Conservation (phyloP, 805 yeast species). For the Lipomyces spencermartinsiae region DNA sequence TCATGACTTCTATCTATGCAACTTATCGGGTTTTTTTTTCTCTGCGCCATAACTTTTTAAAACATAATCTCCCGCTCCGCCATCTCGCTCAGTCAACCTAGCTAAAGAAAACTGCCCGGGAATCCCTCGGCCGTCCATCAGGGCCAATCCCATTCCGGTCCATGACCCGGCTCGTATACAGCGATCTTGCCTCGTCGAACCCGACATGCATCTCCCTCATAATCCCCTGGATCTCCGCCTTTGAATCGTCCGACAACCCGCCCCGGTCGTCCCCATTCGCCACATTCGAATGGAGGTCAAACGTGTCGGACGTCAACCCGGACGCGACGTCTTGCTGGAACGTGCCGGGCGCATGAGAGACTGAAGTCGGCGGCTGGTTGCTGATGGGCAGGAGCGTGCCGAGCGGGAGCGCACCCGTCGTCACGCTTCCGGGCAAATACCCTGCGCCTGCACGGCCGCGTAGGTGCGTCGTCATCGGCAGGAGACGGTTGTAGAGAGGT, state of each 20-base stretch:
- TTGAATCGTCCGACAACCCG: conserved; percentile 67
- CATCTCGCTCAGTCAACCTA: conserved; percentile 10
- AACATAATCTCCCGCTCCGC: too few relatives aligned
- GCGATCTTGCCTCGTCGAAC: conserved; percentile 74
- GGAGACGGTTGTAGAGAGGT: conserved; percentile 17
- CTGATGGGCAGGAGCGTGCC: conserved; percentile 24
- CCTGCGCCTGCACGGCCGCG: conserved; percentile 34
- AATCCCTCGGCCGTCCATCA: conserved; percentile 73
- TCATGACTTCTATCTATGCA: neutral
- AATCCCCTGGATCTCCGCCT: conserved; percentile 55
- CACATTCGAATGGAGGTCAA: conserved; percentile 57
- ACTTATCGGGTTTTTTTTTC: neutral
- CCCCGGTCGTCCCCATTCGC: conserved; percentile 58
- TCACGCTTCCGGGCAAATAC: conserved; percentile 30
- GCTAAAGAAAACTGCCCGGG: conserved; percentile 57
- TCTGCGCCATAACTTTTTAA: too few relatives aligned
- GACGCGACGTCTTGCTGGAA: conserved; percentile 58
- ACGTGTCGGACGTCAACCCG: conserved; percentile 66
- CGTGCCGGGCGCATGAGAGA: neutral
- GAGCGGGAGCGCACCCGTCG: conserved; percentile 31
- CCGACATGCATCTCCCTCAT: conserved; percentile 60
- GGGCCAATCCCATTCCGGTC: conserved; percentile 60
- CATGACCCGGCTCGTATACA: conserved; percentile 56
- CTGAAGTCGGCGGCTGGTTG: conserved; percentile 12
- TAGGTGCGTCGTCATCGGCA: conserved; percentile 17